These are phyloP conservation scores for Podospora australis DNA, from an alignment of 495 filamentous ascomycete species.

Conservation along the genomic window DNA sequence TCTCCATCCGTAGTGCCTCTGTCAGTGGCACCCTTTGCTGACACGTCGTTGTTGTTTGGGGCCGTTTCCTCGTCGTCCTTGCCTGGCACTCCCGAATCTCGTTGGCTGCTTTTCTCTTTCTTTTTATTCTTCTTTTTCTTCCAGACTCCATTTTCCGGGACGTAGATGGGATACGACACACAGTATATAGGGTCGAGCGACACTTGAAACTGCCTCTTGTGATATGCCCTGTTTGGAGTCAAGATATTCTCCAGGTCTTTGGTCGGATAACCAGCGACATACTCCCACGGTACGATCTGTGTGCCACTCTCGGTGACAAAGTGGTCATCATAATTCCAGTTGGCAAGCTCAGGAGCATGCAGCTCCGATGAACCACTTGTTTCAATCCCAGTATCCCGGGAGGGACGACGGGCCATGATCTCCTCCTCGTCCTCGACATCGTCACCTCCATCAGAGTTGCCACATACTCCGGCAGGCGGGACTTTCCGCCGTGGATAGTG, in stretches of 20 bases:
- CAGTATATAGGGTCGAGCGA: slow-evolving; percentile 79
- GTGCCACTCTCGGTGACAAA: slow-evolving; percentile 45
- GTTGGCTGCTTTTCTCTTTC: slow-evolving; percentile 25
- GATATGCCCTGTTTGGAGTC: slow-evolving; percentile 70
- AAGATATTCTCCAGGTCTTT: slow-evolving; percentile 78
- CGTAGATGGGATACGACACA: slow-evolving; percentile 81
- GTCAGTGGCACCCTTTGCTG: slow-evolving; percentile 11
- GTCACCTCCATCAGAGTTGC: slow-evolving; percentile 30
- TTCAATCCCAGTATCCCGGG: slow-evolving; percentile 22
- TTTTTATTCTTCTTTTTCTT: slow-evolving; percentile 67
- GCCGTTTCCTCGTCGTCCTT: slow-evolving; percentile 22
- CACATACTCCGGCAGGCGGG: slow-evolving; percentile 18
- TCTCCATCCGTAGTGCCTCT: slow-evolving; percentile 21
- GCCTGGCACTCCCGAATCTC: slow-evolving; percentile 22
- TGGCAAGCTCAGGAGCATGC: slow-evolving; percentile 34
- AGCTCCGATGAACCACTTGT: slow-evolving; percentile 26
- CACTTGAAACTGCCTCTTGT: slow-evolving; percentile 82
- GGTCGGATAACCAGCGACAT: slow-evolving; percentile 66
- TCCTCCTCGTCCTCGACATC: slow-evolving; percentile 44
- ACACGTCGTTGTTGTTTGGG: slow-evolving; percentile 13
- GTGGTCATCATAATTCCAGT: slow-evolving; percentile 54
- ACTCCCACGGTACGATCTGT: slow-evolving; percentile 65
- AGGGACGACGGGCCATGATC: slow-evolving; percentile 28
- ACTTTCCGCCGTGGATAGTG: slow-evolving; percentile 65
- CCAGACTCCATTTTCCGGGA: slow-evolving; percentile 81